phyloP scores from a whole-genome alignment of 1,139 yeast genomes.

The Petasospora rhodanensis region DNA sequence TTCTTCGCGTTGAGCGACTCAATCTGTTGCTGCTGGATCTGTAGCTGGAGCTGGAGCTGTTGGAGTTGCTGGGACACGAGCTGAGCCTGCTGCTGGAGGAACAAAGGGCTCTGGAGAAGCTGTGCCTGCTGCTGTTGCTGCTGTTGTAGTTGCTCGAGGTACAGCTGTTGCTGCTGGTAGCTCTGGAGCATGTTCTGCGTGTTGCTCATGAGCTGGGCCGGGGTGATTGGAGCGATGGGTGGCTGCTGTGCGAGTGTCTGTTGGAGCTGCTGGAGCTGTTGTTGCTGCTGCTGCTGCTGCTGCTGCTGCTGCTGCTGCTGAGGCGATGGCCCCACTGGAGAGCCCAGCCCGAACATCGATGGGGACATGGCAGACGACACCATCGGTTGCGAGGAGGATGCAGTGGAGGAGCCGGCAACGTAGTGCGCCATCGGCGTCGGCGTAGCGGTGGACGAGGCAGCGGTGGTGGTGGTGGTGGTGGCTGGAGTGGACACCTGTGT shows the following conservation, averaged over 20 bases:
- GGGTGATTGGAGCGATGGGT: conserved; percentile 1
- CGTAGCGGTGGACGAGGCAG: neutral
- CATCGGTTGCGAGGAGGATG: neutral
- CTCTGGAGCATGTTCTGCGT: conserved; percentile 14
- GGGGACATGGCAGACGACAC: neutral
- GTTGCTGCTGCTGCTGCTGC: conserved; percentile 3
- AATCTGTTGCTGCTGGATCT: conserved; percentile 20
- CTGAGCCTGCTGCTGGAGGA: conserved; percentile 21
- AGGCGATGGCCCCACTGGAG: too few relatives aligned
- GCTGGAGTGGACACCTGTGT: conserved; percentile 9
- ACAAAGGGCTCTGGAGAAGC: conserved; percentile 16
- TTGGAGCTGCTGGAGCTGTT: conserved; percentile 4
- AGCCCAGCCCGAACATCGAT: too few relatives aligned
- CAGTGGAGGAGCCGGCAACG: neutral
- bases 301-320: neutral
- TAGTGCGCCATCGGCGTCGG: neutral
- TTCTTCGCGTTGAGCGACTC: conserved; percentile 17
- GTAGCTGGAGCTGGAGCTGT: conserved; percentile 19
- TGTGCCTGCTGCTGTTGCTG: conserved; percentile 18
- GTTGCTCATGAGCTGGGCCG: conserved; percentile 7
- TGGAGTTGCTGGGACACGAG: conserved; percentile 22
- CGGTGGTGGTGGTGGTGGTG: conserved; percentile 4
- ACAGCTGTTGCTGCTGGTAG: conserved; percentile 17
- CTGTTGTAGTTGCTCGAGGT: conserved; percentile 13
- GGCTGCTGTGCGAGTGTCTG: conserved; percentile 1